Base-by-base conservation (phyloP, 768 basidiomycete species). In the Mycena kentingensis region DNA sequence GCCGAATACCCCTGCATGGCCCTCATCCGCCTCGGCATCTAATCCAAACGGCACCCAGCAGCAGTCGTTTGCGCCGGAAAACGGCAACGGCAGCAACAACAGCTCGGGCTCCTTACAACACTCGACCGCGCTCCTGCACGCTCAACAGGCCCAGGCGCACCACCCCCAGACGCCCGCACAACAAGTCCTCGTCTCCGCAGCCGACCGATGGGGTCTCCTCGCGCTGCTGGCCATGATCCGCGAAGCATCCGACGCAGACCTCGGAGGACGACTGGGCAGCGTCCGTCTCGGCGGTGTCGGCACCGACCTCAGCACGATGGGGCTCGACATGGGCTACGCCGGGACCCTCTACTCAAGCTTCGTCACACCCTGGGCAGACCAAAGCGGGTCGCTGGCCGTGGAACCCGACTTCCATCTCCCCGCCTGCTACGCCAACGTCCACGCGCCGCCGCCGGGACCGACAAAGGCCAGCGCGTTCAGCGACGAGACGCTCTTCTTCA, bases 401-500 rank as follows among this genome's bases (percentile, higher is more conserved):
- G 94, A 98, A 70, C 94, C 96, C 12, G 90, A 94, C 66, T 97
- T 87, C 68, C 87, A 90, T 62, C 81, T 95, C 42, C 95, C 95
- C 34, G 75, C 83, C 25, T 97, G 94, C 72, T 98, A 98, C 63
- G 69, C 74, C 56, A 93, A 87, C 69, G 94, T 97, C 42, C 87
- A 90, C 61, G 86, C 95, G 28, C 85, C 88, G 31, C 85, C 93
- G 39, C 88, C 90, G 31, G 89, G 89, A 4, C 87, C 89, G 46
- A 77, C 66, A 57, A 94, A 93, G 73, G 88, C 86, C 16, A 79
- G 81, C 1, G 83, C 86, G 44, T 96, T 98, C 72, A 89, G 88
- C 69, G 95, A 98, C 69, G 95, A 98, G 72, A 97, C 95, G 15
- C 74, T 98, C 24, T 97, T 98, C 73, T 96, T 92, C 79, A 94